Conservation (phyloP, 768 basidiomycete genomes). For the Naganishia friedmannii region DNA sequence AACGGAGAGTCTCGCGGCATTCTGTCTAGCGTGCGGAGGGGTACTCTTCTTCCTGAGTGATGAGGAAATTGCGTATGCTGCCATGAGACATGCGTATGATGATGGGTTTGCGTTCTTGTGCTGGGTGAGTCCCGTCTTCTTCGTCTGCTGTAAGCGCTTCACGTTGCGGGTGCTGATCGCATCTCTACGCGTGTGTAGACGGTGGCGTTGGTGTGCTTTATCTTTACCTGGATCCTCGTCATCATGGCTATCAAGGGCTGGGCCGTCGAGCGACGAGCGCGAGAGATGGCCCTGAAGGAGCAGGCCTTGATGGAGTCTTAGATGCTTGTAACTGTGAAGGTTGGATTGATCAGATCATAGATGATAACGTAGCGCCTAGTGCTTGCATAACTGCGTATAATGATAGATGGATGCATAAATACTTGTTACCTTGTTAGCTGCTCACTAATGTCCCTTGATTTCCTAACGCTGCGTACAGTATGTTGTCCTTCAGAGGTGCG, state of each 20-base stretch:
- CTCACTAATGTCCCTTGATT: no score
- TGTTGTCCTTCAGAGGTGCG: no score
- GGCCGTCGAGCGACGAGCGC: constrained; percentile 41
- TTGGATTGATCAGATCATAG: neutral
- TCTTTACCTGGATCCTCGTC: constrained; percentile 76
- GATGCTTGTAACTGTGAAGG: no score
- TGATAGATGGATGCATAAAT: no score
- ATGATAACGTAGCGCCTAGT: neutral
- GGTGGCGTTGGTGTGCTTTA: constrained; percentile 78
- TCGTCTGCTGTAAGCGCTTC: no score
- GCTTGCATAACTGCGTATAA: no score
- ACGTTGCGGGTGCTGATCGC: constrained; percentile 8
- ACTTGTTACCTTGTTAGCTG: no score
- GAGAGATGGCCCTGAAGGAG: neutral
- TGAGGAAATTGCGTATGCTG: constrained; percentile 82
- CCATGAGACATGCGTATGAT: constrained; percentile 85
- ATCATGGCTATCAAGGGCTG: constrained; percentile 80
- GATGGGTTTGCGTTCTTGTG: constrained; percentile 57
- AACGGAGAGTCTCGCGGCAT: constrained; percentile 82
- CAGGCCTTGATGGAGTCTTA: neutral
- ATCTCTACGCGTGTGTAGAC: no score
- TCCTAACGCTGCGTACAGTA: no score
- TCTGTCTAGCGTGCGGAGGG: constrained; percentile 84
- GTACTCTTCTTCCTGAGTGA: constrained; percentile 83
- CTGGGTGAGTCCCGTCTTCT: constrained; percentile 12